Evolutionary conservation across 2,329 filamentous ascomycete species (phyloP).

Genomic region (Escovopsis weberi): DNA sequence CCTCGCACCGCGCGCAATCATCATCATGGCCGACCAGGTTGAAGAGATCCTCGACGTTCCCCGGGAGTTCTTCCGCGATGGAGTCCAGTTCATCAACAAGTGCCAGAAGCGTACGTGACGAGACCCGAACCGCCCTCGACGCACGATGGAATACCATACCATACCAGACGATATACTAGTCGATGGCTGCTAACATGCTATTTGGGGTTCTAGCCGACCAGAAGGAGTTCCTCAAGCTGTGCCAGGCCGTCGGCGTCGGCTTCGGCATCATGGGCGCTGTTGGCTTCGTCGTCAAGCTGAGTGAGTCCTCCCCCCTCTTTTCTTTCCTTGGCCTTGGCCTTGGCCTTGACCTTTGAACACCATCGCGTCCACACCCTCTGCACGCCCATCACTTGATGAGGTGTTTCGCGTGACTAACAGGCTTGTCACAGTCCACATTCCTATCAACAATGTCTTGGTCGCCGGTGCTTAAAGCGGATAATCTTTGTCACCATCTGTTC

Average conservation of each 20-base stretch:
- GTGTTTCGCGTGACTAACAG: background rate
- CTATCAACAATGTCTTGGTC: conserved; percentile 56
- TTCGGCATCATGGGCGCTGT: conserved; percentile 59
- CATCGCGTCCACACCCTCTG: too few relatives aligned
- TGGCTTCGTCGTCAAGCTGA: conserved; percentile 57
- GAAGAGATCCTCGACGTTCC: conserved; percentile 58
- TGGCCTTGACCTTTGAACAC: background rate
- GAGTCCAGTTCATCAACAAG: conserved; percentile 46
- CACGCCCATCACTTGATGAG: background rate
- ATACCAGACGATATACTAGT: background rate
- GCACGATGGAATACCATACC: too few relatives aligned
- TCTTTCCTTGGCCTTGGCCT: background rate
- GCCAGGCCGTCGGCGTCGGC: conserved; percentile 50
- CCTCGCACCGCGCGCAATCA: background rate
- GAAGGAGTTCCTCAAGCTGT: conserved; percentile 30
- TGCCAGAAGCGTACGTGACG: conserved; percentile 43
- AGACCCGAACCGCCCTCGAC: background rate
- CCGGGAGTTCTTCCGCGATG: conserved; percentile 47
- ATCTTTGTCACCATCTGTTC: too few relatives aligned
- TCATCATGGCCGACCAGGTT: conserved; percentile 49
- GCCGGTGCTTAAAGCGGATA: conserved; percentile 39
- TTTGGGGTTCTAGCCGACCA: conserved; percentile 19
- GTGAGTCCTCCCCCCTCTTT: conserved; percentile 23
- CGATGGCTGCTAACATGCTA: background rate
- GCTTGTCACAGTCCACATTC: conserved; percentile 42